These are phyloP conservation scores for Botrytis squamosa DNA, from an alignment of 2,329 filamentous ascomycete species.

Conservation along the genomic window DNA sequence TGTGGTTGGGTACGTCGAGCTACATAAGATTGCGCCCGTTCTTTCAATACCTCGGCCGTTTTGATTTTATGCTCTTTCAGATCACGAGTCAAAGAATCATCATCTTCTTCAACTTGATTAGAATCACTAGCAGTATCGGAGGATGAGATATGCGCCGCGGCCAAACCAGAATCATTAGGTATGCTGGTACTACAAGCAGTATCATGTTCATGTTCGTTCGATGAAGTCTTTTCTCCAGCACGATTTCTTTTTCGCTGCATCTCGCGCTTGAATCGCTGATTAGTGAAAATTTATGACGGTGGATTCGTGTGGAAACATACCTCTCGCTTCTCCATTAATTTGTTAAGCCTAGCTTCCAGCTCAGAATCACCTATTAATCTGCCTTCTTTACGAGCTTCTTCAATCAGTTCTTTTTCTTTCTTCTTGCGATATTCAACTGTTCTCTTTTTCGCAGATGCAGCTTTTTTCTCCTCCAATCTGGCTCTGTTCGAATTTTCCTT, in stretches of 20 bases:
- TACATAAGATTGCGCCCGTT: background rate
- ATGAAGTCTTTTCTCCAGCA: background rate
- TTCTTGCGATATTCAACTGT: background rate
- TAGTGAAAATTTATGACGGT: background rate
- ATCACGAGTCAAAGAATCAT: background rate
- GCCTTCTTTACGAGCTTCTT: constrained; percentile 9
- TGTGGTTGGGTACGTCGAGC: background rate
- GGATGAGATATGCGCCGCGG: background rate
- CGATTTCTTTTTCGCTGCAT: background rate
- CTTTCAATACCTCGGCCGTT: background rate
- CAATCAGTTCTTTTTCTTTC: background rate
- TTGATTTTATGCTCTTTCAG: background rate
- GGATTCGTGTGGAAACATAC: background rate
- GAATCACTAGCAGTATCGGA: background rate
- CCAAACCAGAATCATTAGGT: background rate
- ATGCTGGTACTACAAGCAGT: too few relatives aligned
- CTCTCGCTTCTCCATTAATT: constrained; percentile 20
- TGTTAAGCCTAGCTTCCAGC: constrained; percentile 11
- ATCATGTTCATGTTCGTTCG: background rate
- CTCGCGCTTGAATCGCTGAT: background rate
- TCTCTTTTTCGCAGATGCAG: background rate
- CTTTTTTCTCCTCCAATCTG: background rate
- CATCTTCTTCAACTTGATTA: constrained; percentile 3
- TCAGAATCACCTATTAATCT: background rate
- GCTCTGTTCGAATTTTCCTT: background rate